Base-by-base conservation (phyloP, 495 filamentous ascomycete species). In the Daldinia decipiens region DNA sequence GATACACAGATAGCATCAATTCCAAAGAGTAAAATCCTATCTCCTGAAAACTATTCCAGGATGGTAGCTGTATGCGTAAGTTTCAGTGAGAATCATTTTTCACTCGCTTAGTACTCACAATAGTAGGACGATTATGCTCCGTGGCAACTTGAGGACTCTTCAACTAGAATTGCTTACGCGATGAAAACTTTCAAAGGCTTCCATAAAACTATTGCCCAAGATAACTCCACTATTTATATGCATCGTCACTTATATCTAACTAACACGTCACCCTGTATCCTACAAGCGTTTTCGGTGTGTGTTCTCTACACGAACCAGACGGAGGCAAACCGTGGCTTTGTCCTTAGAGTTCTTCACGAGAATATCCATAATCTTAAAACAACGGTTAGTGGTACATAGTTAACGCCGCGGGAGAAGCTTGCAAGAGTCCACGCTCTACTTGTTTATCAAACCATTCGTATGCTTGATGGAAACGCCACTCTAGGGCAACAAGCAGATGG, bases 401-500 rank as follows among this genome's bases (percentile, higher is more conserved):
- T 63, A 2, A 77, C 74, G 3, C 74, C 77, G 3, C 51, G 39
- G 7, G 74, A 79, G 7, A 77, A 78, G 62, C 68, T 81, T 8
- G 80, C 79, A 1, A 68, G 79, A 7, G 73, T 73, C 8, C 80
- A 82, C 61, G 74, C 77, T 8, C 57, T 81, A 21, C 68, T 79
- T 17, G 51, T 78, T 13, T 78, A 79, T 53, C 76, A 82, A 38
- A 74, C 69, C 5, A 81, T 81, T 61, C 74, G 79, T 12, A 67
- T 82, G 43, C 77, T 81, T 62, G 79, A 81, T 43, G 80, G 77
- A 9, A 79, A 82, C 54, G 53, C 80, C 9, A 40, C 65, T 2
- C 70, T 79, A 38, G 65, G 76, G 6, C 65, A 77, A 11, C 70
- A 80, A 52, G 80, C 59, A 13, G 79, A 81, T 24, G 62, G 72